A percentile compares a stretch with the other conserved stretches of the same genome.
These are phyloP conservation scores for Lasiosphaeria miniovina DNA, from an alignment of 495 filamentous ascomycete species.

Conservation along the genomic window DNA sequence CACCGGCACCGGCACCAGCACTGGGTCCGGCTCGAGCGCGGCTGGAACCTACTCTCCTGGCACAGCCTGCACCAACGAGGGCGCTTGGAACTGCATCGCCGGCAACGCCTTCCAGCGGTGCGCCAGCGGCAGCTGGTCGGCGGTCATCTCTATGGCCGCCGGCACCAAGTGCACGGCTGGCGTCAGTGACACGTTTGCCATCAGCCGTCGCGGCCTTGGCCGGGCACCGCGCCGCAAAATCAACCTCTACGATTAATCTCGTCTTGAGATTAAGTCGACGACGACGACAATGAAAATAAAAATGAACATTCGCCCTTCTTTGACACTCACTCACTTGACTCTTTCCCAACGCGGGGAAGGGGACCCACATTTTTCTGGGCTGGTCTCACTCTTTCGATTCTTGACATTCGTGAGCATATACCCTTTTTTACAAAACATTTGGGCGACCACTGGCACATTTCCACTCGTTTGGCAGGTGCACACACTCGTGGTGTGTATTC, in stretches of 20 bases:
- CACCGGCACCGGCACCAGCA: constrained; percentile 11
- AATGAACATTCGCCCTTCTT: no score
- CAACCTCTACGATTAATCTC: background rate
- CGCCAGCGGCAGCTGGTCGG: constrained; percentile 60
- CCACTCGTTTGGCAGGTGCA: no score
- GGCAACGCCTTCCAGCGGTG: constrained; percentile 64
- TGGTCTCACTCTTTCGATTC: no score
- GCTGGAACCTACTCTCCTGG: constrained; percentile 27
- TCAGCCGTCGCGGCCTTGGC: constrained; percentile 10
- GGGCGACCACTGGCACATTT: no score
- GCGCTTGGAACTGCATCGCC: constrained; percentile 63
- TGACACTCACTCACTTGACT: no score
- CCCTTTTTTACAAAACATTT: no score
- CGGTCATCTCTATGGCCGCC: constrained; percentile 48
- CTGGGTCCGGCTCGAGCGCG: constrained; percentile 14
- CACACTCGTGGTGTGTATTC: no score
- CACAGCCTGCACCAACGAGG: constrained; percentile 49
- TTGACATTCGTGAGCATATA: no score
- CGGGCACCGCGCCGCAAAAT: constrained; percentile 1
- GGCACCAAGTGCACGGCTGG: constrained; percentile 61
- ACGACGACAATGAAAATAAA: background rate
- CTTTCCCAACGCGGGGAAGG: no score
- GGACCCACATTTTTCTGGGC: no score
- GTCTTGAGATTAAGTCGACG: background rate
- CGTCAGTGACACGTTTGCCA: constrained; percentile 40